phyloP scores from a whole-genome alignment of 768 basidiomycete species.

The Agaricus blazei region DNA sequence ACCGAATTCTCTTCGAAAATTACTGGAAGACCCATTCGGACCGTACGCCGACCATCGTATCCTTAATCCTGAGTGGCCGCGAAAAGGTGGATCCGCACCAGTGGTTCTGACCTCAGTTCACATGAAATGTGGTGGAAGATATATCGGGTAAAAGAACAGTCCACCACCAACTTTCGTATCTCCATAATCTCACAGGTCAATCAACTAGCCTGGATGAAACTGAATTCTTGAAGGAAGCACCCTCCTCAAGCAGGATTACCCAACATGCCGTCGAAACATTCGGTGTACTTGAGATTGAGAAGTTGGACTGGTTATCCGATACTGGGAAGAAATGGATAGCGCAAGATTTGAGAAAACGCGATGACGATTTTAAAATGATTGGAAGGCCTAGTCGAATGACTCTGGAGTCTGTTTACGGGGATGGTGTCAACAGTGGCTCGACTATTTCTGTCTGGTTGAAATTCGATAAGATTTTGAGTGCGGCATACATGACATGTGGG shows the following conservation, averaged over 20 bases:
- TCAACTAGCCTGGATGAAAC: constrained; percentile 42
- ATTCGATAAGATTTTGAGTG: constrained; percentile 33
- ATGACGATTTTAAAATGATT: constrained; percentile 21
- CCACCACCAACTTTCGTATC: neutral
- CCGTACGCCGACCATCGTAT: constrained; percentile 20
- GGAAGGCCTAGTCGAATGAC: constrained; percentile 23
- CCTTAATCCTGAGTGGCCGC: constrained; percentile 17
- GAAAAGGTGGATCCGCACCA: constrained; percentile 1
- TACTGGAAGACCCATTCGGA: constrained; percentile 14
- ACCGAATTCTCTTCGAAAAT: neutral
- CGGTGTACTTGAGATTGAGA: constrained; percentile 42
- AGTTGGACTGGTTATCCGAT: constrained; percentile 45
- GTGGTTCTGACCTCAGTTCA: constrained; percentile 15
- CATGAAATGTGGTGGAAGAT: constrained; percentile 13
- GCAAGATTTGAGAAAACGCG: constrained; percentile 37
- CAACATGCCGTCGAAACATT: constrained; percentile 39
- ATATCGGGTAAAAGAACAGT: constrained; percentile 4
- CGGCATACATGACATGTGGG: constrained; percentile 36
- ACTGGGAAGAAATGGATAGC: constrained; percentile 36
- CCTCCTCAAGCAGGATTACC: constrained; percentile 15
- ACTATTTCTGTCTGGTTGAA: constrained; percentile 36
- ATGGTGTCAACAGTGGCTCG: constrained; percentile 16
- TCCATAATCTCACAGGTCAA: neutral
- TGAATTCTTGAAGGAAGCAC: constrained; percentile 30
- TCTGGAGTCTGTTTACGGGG: constrained; percentile 29